Evolutionary conservation across 192 early-diverging fungal species (phyloP), one percentile per base, ranked within the genome.

Genomic region (Phlyctochytrium arcticum): DNA sequence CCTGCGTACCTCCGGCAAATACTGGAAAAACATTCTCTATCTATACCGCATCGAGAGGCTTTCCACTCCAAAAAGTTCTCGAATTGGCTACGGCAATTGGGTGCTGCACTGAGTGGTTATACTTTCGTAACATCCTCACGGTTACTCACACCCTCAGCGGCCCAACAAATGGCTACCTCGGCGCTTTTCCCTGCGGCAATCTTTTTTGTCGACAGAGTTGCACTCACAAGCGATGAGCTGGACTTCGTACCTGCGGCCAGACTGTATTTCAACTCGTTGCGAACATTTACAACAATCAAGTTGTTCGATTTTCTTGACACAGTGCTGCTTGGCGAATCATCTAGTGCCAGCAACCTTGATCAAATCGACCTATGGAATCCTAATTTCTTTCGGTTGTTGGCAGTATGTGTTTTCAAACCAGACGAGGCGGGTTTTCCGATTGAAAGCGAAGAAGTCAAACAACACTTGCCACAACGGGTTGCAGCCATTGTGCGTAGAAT

Each of bases 341-440:
- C 33, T 15, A 12, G n/a, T 9, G 15, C 58, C 4, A 21, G 30
- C 9, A 10, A 15, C 5, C 12, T 50, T 3, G 59, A 50, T 17
- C 8, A 15, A 5, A n/a, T 26, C 19, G 39, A 33, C 10, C 10
- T 84, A 37, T 54, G 72, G 60, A 73, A 62, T 30, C 36, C 70
- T 0, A 27, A 48, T 7, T 80, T 86, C 49, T 84, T 68, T 21
- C 31, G 39, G 3, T 48, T 80, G 8, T 62, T 83, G n/a, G 82
- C 74, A 0, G 27, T 39, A 17, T 79, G 70, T 26, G 57, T 86
- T 2, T 80, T 86, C 49, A 62, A 67, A 29, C 79, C 81, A 29
- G 21, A 21, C 0, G 7, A 31, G 1, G 24, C 70, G 35, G 75
- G 75, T 12, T 77, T 77, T 62, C 56, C 57, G n/a, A 48, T 58